These are phyloP conservation scores for Pholiota molesta DNA, from an alignment of 768 basidiomycete genomes.

Conservation along the genomic window DNA sequence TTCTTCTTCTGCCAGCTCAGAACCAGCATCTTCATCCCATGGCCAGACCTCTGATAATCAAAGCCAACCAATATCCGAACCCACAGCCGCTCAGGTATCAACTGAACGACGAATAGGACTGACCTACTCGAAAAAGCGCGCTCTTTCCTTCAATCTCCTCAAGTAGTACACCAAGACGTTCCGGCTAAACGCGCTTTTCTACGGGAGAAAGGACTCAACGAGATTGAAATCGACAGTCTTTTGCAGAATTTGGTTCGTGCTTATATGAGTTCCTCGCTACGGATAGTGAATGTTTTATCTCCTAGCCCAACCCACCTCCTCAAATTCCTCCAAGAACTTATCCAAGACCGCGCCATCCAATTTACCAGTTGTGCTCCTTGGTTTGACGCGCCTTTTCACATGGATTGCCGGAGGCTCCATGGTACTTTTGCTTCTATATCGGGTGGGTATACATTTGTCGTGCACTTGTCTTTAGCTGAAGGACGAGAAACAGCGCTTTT, in stretches of 20 bases:
- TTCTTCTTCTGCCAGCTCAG: not conserved
- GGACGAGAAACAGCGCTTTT: slow-evolving; percentile 50
- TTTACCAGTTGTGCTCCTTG: slow-evolving; percentile 67
- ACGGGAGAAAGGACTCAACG: slow-evolving; percentile 68
- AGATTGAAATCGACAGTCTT: slow-evolving; percentile 59
- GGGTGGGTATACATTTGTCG: slow-evolving; percentile 41
- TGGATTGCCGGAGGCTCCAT: slow-evolving; percentile 73
- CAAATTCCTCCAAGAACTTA: slow-evolving; percentile 73
- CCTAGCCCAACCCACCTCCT: slow-evolving; percentile 44
- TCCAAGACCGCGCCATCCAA: slow-evolving; percentile 69
- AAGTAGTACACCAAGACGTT: slow-evolving; percentile 59
- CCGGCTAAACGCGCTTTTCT: slow-evolving; percentile 66
- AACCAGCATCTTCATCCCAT: not conserved
- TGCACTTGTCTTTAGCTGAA: slow-evolving; percentile 9
- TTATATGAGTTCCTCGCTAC: not conserved
- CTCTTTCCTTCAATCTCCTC: slow-evolving; percentile 66
- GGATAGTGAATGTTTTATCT: not conserved
- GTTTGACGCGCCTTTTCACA: slow-evolving; percentile 57
- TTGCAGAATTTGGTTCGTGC: slow-evolving; percentile 56
- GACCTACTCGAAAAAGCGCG: slow-evolving; percentile 60
- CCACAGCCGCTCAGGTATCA: slow-evolving; percentile 2
- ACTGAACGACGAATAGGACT: slow-evolving; percentile 10
- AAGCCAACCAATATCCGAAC: not conserved
- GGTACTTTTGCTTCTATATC: slow-evolving; percentile 60
- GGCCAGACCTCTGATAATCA: not conserved